Evolutionary conservation across 192 early-diverging fungal genomes (phyloP).

Genomic region (Dissophora globulifera): DNA sequence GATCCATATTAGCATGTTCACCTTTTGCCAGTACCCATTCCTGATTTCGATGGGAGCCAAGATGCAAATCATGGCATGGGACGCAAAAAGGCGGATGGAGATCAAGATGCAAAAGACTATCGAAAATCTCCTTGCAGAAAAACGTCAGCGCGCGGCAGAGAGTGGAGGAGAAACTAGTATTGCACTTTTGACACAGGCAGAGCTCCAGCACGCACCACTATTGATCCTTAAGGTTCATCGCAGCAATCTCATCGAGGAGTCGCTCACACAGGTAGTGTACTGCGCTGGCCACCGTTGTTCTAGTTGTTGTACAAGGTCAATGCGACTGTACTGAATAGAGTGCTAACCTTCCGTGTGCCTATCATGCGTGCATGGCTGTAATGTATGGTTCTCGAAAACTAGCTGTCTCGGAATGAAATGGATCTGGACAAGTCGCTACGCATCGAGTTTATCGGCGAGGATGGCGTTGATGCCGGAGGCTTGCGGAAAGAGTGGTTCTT

Average conservation of each 20-base stretch:
- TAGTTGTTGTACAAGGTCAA: too few relatives aligned
- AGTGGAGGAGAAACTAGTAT: constrained; percentile 18
- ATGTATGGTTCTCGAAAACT: background rate
- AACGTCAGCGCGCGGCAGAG: constrained; percentile 19
- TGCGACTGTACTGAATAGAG: too few relatives aligned
- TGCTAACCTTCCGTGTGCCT: too few relatives aligned
- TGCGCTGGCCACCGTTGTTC: too few relatives aligned
- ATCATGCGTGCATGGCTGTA: background rate
- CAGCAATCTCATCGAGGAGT: constrained; percentile 77
- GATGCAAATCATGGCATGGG: constrained; percentile 79
- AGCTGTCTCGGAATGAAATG: constrained; percentile 76
- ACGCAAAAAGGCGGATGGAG: constrained; percentile 82
- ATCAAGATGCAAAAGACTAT: constrained; percentile 66
- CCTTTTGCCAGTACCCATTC: constrained; percentile 88
- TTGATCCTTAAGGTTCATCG: constrained; percentile 71
- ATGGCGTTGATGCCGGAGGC: constrained; percentile 96
- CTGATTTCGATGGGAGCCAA: constrained; percentile 80
- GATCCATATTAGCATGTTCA: constrained; percentile 66
- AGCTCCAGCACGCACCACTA: constrained; percentile 58
- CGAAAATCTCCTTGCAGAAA: constrained; percentile 29
- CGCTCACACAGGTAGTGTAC: constrained; percentile 66
- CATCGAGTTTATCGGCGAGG: constrained; percentile 94
- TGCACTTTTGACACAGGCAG: constrained; percentile 30
- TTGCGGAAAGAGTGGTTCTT: constrained; percentile 98
- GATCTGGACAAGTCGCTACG: constrained; percentile 92